Evolutionary conservation across 2,329 filamentous ascomycete species (phyloP).

Genomic region (Capronia epimyces): DNA sequence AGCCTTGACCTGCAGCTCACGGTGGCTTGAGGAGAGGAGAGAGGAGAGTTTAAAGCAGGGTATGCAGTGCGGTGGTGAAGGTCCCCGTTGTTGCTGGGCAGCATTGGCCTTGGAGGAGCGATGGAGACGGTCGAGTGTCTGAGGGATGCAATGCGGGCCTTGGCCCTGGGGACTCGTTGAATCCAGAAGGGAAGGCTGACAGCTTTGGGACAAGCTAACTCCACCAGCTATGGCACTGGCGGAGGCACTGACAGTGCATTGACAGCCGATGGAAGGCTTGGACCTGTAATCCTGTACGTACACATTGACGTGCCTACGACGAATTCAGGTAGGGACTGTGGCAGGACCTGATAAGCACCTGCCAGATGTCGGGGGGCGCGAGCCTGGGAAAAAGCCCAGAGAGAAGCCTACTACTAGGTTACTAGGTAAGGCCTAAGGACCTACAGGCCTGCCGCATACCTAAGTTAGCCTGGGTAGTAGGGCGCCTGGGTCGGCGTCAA

Average conservation of each 20-base stretch:
- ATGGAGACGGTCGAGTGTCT: conserved; percentile 10
- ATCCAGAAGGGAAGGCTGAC: conserved; percentile 15
- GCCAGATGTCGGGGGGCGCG: neutral
- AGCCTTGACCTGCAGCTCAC: conserved; percentile 25
- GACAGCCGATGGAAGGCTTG: neutral
- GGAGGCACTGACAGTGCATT: conserved; percentile 2
- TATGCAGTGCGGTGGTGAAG: conserved; percentile 15
- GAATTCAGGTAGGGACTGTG: neutral
- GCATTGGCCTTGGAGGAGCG: conserved; percentile 18
- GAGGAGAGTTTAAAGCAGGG: conserved; percentile 23
- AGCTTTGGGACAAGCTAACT: neutral
- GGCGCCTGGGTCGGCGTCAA: neutral
- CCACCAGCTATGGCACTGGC: conserved; percentile 5
- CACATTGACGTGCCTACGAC: neutral
- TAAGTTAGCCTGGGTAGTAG: neutral
- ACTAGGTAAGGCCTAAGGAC: too few relatives aligned
- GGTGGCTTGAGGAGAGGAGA: conserved; percentile 18
- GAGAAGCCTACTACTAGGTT: neutral
- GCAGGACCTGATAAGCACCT: neutral
- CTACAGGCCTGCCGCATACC: neutral
- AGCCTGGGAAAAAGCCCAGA: neutral
- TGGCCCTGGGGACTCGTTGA: conserved; percentile 3
- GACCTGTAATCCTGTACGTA: neutral
- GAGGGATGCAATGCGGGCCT: conserved; percentile 4
- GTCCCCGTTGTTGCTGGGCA: conserved; percentile 26